Evolutionary conservation across 2,329 filamentous ascomycete species (phyloP).

Genomic region (Epichloe bromicola): DNA sequence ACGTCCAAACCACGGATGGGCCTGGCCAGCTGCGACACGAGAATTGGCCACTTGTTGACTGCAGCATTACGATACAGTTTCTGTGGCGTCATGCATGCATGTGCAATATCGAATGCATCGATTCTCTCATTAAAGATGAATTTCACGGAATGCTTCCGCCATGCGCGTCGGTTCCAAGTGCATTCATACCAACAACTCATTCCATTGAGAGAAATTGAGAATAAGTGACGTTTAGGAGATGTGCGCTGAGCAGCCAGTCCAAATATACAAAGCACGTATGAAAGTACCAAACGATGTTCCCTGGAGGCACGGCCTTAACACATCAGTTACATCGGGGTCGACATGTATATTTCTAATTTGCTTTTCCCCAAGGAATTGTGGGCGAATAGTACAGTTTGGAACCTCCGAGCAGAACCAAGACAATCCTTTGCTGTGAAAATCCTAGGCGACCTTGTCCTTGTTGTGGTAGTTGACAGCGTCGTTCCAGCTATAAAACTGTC

Average conservation of each 20-base stretch:
- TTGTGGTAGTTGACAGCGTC: constrained; percentile 92
- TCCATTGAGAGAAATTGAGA: neutral
- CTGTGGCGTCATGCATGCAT: no score
- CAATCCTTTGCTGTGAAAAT: neutral
- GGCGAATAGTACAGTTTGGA: neutral
- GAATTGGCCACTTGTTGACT: no score
- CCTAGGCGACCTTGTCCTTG: constrained; percentile 55
- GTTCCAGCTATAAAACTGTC: constrained; percentile 61
- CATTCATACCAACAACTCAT: no score
- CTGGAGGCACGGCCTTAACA: neutral
- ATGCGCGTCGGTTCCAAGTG: no score
- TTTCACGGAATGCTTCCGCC: no score
- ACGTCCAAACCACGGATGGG: no score
- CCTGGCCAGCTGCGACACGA: no score
- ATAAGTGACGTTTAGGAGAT: neutral
- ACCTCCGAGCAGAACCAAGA: neutral
- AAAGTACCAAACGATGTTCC: neutral
- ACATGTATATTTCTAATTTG: neutral
- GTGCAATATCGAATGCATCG: no score
- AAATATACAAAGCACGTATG: neutral
- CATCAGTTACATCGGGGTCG: neutral
- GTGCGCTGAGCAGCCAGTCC: neutral
- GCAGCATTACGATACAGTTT: no score
- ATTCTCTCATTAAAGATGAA: no score
- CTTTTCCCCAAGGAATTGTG: neutral